These are phyloP conservation scores for Hypoxylon fuscum DNA, from an alignment of 495 filamentous ascomycete genomes.

Conservation along the genomic window DNA sequence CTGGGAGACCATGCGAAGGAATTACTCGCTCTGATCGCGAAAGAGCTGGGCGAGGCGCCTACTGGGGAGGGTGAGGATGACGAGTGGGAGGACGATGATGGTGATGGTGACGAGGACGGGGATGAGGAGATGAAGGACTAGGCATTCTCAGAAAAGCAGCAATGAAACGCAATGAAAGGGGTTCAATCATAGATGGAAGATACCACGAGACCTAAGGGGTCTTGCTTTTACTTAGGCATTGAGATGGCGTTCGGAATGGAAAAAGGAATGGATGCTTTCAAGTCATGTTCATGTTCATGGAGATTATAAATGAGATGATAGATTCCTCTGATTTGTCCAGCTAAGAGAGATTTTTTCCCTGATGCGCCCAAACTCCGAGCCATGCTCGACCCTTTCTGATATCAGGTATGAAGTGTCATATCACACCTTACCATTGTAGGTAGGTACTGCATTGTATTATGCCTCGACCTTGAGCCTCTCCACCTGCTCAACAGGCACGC, in stretches of 20 bases:
- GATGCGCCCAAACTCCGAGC: conserved; percentile 41
- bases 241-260: conserved; percentile 39
- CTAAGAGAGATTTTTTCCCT: conserved; percentile 22
- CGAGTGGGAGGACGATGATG: conserved; percentile 62
- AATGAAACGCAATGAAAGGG: no score
- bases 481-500: conserved; percentile 63
- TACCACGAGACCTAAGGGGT: conserved; percentile 35
- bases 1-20: conserved; percentile 72
- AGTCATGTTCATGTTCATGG: conserved; percentile 16
- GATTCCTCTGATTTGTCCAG: conserved; percentile 12
- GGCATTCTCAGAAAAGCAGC: conserved; percentile 9
- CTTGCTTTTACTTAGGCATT: conserved; percentile 33
- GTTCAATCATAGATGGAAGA: conserved; percentile 37
- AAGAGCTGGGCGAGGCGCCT: conserved; percentile 61
- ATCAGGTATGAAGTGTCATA: background rate
- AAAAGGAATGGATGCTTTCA: conserved; percentile 28
- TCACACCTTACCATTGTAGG: background rate
- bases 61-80: conserved; percentile 59
- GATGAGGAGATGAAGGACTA: conserved; percentile 52
- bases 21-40: conserved; percentile 63
- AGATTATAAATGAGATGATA: conserved; percentile 13
- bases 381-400: conserved; percentile 24
- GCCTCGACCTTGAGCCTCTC: conserved; percentile 72
- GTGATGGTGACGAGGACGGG: conserved; percentile 62
- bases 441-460: no score